These are phyloP conservation scores for Eucommia ulmoides DNA, from an alignment of 257 asterid species.

Conservation along the genomic window DNA sequence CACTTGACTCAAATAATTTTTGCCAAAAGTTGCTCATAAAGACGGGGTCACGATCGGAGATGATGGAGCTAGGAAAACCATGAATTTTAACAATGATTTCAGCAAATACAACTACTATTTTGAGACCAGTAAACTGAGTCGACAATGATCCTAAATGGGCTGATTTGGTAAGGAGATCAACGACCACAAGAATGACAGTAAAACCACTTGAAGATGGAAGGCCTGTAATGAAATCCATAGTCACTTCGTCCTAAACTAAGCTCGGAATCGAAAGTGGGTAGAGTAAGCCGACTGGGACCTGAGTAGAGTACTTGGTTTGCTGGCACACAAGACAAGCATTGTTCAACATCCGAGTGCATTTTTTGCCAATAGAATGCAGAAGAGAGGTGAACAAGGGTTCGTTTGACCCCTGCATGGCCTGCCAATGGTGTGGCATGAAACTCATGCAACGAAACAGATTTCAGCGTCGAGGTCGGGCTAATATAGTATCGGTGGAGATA, in stretches of 20 bases:
- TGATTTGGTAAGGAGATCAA: background rate
- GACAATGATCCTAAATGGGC: background rate
- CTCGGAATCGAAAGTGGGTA: background rate
- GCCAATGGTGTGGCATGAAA: background rate
- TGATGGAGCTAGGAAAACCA: background rate
- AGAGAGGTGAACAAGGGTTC: background rate
- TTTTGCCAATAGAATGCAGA: background rate
- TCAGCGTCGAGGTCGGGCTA: background rate
- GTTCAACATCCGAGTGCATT: background rate
- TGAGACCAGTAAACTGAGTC: background rate
- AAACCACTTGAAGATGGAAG: background rate
- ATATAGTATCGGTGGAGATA: background rate
- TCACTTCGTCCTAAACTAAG: background rate
- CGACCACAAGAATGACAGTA: background rate
- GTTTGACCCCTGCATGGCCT: background rate
- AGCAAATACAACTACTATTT: background rate
- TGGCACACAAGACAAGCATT: background rate
- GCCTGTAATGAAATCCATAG: background rate
- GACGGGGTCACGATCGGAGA: background rate
- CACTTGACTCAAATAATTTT: background rate
- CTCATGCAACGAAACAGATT: background rate
- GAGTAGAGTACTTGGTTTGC: background rate
- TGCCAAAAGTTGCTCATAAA: background rate
- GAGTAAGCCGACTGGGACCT: background rate
- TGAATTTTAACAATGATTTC: background rate